Percentiles rank a stretch among this genome's conserved stretches.
These are phyloP conservation scores for Paragyromitra xinjiangensis DNA, from an alignment of 495 filamentous ascomycete species.

Conservation along the genomic window DNA sequence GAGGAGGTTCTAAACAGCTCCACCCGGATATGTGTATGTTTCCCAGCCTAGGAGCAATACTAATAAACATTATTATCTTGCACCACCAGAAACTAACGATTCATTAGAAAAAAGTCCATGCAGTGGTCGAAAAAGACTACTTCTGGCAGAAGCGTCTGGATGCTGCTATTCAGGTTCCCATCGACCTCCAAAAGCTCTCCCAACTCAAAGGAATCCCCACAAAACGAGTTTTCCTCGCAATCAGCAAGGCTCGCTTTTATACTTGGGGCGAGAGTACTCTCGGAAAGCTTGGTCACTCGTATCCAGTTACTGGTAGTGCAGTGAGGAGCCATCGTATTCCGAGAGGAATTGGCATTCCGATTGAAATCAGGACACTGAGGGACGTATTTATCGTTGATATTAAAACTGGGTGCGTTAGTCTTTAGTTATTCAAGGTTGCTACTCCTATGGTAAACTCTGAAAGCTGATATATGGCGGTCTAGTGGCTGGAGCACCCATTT, in stretches of 20 bases:
- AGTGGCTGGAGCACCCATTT: conserved; percentile 55
- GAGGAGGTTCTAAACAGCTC: conserved; percentile 35
- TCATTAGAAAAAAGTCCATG: conserved; percentile 37
- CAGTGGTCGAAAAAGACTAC: conserved; percentile 35
- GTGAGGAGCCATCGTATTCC: conserved; percentile 34
- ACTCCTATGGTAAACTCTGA: no score
- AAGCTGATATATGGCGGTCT: conserved; percentile 5
- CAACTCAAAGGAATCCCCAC: conserved; percentile 32
- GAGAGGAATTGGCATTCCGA: conserved; percentile 28
- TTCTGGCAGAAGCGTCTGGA: conserved; percentile 46
- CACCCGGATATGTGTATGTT: conserved; percentile 28
- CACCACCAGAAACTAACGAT: not conserved
- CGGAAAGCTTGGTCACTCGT: conserved; percentile 51
- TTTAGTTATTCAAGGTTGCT: not conserved
- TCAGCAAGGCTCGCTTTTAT: conserved; percentile 45
- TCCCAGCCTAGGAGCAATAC: not conserved
- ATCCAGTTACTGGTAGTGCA: conserved; percentile 30
- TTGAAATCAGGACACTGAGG: conserved; percentile 43
- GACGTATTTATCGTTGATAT: conserved; percentile 52
- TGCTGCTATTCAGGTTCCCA: conserved; percentile 26
- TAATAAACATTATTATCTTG: not conserved
- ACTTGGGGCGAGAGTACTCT: conserved; percentile 49
- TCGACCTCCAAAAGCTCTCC: conserved; percentile 11
- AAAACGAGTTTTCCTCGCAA: conserved; percentile 43
- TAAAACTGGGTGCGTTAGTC: conserved; percentile 37